phyloP scores from a whole-genome alignment of 495 filamentous ascomycete genomes.

The Parmelia sp. region DNA sequence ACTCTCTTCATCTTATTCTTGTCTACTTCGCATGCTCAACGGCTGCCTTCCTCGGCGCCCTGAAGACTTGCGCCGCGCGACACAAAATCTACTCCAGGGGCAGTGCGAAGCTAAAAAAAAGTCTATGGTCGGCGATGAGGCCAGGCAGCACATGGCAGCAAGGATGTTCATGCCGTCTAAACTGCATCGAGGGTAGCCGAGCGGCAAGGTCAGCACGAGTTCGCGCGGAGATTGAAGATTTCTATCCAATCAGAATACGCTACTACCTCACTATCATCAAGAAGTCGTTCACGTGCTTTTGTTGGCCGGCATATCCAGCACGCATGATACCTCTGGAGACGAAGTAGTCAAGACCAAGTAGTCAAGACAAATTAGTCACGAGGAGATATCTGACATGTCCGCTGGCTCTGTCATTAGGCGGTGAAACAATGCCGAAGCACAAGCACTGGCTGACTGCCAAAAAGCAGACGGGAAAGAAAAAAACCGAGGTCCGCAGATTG shows the following conservation, averaged over 20 bases:
- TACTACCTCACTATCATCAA: not conserved
- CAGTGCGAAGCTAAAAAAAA: not conserved
- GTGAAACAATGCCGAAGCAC: constrained; percentile 43
- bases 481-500: constrained; percentile 9
- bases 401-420: not conserved
- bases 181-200: not conserved
- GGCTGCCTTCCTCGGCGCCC: not conserved
- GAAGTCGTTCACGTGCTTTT: not conserved
- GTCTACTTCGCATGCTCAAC: not conserved
- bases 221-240: not conserved
- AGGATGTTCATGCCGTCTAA: not conserved
- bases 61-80: not conserved
- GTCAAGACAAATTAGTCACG: not conserved
- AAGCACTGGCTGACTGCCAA: constrained; percentile 47
- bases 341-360: not conserved
- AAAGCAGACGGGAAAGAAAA: constrained; percentile 38
- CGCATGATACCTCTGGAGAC: not conserved
- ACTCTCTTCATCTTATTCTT: not conserved
- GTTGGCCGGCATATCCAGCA: not conserved
- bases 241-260: constrained; percentile 1
- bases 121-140: not conserved
- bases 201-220: not conserved
- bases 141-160: not conserved
- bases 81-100: not conserved
- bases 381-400: not conserved